A percentile compares a stretch with the other conserved stretches of the same genome.
Conservation (phyloP, 2,329 filamentous ascomycete genomes). For the Trichoderma arundinaceum region DNA sequence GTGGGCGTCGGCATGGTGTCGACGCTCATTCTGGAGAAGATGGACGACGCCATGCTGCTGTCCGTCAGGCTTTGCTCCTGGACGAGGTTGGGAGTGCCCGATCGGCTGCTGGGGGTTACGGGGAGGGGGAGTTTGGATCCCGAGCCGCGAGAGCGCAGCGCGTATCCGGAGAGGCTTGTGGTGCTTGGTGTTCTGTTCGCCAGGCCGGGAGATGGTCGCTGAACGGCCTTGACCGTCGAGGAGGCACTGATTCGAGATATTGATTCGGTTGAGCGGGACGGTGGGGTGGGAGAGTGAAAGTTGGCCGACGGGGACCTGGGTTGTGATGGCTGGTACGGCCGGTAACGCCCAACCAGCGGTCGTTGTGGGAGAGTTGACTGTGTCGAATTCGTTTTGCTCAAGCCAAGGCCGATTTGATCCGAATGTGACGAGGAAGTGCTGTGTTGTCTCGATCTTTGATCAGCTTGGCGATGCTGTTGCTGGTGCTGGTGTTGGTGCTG, state of each 20-base stretch:
- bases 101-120: constrained; percentile 45
- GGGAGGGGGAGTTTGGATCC: constrained; percentile 49
- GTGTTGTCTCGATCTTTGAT: constrained; percentile 22
- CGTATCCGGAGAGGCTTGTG: constrained; percentile 38
- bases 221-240: constrained; percentile 31
- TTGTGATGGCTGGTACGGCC: constrained; percentile 16
- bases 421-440: constrained; percentile 33
- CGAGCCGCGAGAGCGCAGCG: constrained; percentile 45
- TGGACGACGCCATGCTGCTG: constrained; percentile 51
- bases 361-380: constrained; percentile 37
- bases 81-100: constrained; percentile 44
- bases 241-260: constrained; percentile 28
- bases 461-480: constrained; percentile 34
- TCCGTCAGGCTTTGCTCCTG: constrained; percentile 50
- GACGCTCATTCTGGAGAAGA: constrained; percentile 48
- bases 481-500: constrained; percentile 14
- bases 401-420: constrained; percentile 33
- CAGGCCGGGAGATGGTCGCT: constrained; percentile 31
- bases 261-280: constrained; percentile 16
- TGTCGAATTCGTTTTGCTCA: constrained; percentile 38
- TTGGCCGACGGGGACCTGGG: constrained; percentile 22
- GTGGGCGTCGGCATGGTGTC: constrained; percentile 44
- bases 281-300: constrained; percentile 18
- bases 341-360: constrained; percentile 12
- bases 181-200: constrained; percentile 38